Base-by-base conservation (phyloP, 1,284 basidiomycete genomes). In the Irpex lacteus region DNA sequence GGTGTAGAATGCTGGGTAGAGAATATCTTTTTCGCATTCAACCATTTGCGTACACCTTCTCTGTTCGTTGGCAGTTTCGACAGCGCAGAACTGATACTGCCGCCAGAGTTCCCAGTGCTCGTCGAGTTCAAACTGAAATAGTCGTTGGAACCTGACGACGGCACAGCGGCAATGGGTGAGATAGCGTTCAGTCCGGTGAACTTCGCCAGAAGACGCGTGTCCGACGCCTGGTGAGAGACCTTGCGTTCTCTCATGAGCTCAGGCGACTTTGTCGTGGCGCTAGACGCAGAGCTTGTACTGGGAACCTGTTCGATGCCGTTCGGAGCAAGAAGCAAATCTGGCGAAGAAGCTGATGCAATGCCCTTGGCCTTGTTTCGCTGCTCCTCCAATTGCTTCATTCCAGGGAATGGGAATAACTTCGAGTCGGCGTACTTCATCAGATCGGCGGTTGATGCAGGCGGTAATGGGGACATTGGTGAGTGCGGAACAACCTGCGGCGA, bases 331-430 rank as follows among this genome's bases (percentile, higher is more conserved):
- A 80, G 76, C 59, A 85, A 80, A 69, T 92, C 89, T 15, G 88
- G 88, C 18, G 84, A 85, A 4, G 89, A 90, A 2, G 84, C 80
- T 0, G 88, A 88, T 72, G 73, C 76, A 54, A 85, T 73, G 2
- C 81, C 83, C 65, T 83, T 83, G 58, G 80, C 81, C 50, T 86
- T 82, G 65, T 82, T 84, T 57, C 86, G 82, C 70, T 90, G 85
- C 71, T 91, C 89, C 73, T 94, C 89, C 38, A 94, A 81, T 68
- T 84, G 85, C 67, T 86, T 83, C 70, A 95, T 89, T 37, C 91
- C 93, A 4, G 94, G 94, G 82, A 96, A 96, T 0, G 94, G 94
- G 74, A 92, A 92, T 19, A 96, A 80, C 74, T 96, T 96, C 36
- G 89, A 82, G 70, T 92, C 88, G 62, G 84, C 83, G 74, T 94